Base-by-base conservation (phyloP, 345 rosid species). In the Eucalyptus polyanthemos region DNA sequence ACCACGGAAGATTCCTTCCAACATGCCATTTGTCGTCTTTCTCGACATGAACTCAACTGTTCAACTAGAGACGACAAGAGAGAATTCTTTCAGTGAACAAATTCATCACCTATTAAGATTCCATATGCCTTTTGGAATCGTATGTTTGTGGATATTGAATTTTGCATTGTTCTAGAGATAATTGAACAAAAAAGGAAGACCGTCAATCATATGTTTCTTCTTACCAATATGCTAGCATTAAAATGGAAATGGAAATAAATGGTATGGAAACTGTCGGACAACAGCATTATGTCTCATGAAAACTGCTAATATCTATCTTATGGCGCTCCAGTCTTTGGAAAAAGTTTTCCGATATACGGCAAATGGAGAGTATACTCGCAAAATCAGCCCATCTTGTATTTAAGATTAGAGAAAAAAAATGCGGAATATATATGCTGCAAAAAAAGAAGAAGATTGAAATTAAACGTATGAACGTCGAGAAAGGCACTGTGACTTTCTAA, bases 341-440 rank as follows among this genome's bases (percentile, higher is more conserved):
- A 54, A 54, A 3, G 5, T 9, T 54, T 4, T 9, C 58, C 2
- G 2, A 56, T 56, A 15, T 21, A 22, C 6, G 7, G 29, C 6
- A 9, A 56, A 58, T 58, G 65, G 29, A 58, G 13, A 56, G 29
- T 54, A 54, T 54, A 54, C 58, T 54, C 10, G 58, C 24, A 22
- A 58, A 58, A 58, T 58, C 29, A 24, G 62, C 29, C 10, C 25
- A 54, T 54, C 10, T 54, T 54, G 58, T 54, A 54, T 54, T 58
- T 58, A 24, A 58, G n/a, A 58, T 25, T 24, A 25, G 14, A 58
- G 65, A 25, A 25, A 24, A 24, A 11, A 25, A 3, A 58, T 25
- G 6, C 1, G 1, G 6, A 58, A 3, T 25, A 58, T 58, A 10
- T 9, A 24, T 58, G 65, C 13, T 1, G 6, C 3, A 3, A 3